Evolutionary conservation across 306 rosid species (phyloP).

Genomic region (Quercus parvula): DNA sequence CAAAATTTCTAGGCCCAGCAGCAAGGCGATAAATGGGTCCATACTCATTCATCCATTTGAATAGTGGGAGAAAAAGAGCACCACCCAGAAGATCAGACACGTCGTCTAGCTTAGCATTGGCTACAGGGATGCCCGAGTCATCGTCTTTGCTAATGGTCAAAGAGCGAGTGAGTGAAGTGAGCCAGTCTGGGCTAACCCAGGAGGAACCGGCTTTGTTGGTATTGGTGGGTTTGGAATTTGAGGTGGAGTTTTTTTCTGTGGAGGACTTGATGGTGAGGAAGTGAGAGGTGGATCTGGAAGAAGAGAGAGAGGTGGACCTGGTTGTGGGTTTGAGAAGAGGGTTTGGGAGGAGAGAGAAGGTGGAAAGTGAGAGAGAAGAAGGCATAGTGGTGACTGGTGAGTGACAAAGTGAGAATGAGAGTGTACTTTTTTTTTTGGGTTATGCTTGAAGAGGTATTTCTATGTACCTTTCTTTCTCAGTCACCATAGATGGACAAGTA

Average conservation of each 20-base stretch:
- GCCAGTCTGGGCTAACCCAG: conserved; percentile 98
- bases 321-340: conserved; percentile 16
- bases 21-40: conserved; percentile 88
- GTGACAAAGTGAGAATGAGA: not conserved
- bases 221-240: conserved; percentile 2
- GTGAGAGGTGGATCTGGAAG: conserved; percentile 16
- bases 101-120: conserved; percentile 78
- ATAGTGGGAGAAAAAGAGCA: conserved; percentile 81
- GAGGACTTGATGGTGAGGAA: conserved; percentile 48
- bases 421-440: too few relatives aligned
- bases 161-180: conserved; percentile 67
- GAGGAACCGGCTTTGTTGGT: conserved; percentile 50
- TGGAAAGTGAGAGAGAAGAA: conserved; percentile 31
- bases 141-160: conserved; percentile 44
- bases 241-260: conserved; percentile 33
- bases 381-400: conserved; percentile 30
- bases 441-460: not conserved
- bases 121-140: conserved; percentile 71
- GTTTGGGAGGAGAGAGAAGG: conserved; percentile 25
- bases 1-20: conserved; percentile 88
- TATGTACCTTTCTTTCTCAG: not conserved
- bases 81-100: conserved; percentile 95
- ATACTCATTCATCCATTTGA: conserved; percentile 82
- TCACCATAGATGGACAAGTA: not conserved
- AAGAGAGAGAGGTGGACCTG: conserved; percentile 1